Percentiles rank a stretch among this genome's conserved stretches.
Evolutionary conservation across 257 asterid species (phyloP).

Genomic region (Cynanchum wilfordii): DNA sequence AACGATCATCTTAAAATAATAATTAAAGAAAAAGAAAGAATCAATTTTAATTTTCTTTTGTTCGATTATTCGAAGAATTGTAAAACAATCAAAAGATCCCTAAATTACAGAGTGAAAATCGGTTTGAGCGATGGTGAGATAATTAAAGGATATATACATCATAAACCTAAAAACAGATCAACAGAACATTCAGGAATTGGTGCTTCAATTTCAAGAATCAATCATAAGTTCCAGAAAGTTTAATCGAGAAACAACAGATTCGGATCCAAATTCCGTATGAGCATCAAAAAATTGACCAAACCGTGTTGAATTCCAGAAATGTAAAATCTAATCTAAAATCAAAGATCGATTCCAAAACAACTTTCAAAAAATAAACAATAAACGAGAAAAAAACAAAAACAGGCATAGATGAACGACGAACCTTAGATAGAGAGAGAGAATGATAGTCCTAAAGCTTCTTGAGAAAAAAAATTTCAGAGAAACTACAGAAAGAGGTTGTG

Average conservation of each 20-base stretch:
- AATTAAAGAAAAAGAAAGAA: neutral
- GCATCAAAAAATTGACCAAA: neutral
- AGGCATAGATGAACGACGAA: neutral
- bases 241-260: neutral
- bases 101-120: neutral
- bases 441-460: neutral
- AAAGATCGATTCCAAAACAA: neutral
- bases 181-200: neutral
- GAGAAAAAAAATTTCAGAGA: neutral
- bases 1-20: neutral
- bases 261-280: neutral
- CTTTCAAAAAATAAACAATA: neutral
- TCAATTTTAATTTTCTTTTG: too few relatives aligned
- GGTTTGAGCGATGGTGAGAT: too few relatives aligned
- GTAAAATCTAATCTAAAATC: neutral
- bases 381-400: neutral
- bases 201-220: neutral
- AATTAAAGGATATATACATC: too few relatives aligned
- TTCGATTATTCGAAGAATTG: too few relatives aligned
- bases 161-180: neutral
- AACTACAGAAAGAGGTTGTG: neutral
- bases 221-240: neutral
- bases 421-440: constrained; percentile 13
- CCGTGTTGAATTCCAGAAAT: neutral
- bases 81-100: too few relatives aligned